phyloP scores from a whole-genome alignment of 1,284 basidiomycete genomes.

The Irpex sp. region DNA sequence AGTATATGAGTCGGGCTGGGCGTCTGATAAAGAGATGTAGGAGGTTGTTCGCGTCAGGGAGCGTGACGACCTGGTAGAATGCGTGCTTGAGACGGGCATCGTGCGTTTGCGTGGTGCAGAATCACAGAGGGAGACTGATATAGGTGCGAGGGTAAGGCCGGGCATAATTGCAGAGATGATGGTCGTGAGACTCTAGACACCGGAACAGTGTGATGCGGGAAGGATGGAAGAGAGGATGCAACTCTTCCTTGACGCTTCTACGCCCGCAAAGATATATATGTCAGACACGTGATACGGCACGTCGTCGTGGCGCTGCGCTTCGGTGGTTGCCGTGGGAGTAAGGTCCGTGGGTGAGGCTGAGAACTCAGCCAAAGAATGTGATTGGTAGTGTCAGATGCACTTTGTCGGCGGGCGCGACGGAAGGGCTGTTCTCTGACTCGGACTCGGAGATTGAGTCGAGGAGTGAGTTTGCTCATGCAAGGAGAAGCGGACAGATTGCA shows the following conservation, averaged over 20 bases:
- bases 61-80: conserved; percentile 23
- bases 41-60: conserved; percentile 30
- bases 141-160: conserved; percentile 14
- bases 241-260: not conserved
- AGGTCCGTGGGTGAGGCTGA: no score
- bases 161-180: conserved; percentile 13
- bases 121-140: conserved; percentile 17
- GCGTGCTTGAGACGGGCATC: conserved; percentile 30
- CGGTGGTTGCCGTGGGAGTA: not conserved
- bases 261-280: not conserved
- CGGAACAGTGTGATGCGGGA: conserved; percentile 12
- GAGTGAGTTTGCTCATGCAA: not conserved
- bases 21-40: conserved; percentile 28
- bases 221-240: conserved; percentile 19
- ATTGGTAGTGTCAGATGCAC: not conserved
- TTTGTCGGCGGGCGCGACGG: no score
- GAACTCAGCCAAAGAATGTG: not conserved
- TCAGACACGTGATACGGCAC: not conserved
- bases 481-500: not conserved
- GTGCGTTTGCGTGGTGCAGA: conserved; percentile 27
- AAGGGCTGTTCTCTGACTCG: not conserved
- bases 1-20: conserved; percentile 16
- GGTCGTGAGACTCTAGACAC: conserved; percentile 1
- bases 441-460: not conserved
- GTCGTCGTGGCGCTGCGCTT: not conserved